Percentiles rank a stretch among this genome's conserved stretches.
These are phyloP conservation scores for Sporothrix protearum DNA, from an alignment of 2,329 filamentous ascomycete genomes.

Conservation along the genomic window DNA sequence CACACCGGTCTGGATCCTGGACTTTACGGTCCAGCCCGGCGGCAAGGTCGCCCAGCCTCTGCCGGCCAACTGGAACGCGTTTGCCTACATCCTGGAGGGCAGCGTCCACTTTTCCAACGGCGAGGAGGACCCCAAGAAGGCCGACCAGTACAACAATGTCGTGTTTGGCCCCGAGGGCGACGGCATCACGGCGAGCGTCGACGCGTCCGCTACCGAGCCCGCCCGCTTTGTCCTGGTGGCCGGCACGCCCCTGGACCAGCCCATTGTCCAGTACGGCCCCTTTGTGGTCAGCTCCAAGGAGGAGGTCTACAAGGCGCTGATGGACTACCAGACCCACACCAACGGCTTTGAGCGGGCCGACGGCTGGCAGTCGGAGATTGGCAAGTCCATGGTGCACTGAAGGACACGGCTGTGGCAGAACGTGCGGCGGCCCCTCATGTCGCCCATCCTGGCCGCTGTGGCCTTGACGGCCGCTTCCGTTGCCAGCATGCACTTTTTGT, in stretches of 20 bases:
- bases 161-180: slow-evolving; percentile 82
- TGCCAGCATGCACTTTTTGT: not conserved
- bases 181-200: slow-evolving; percentile 66
- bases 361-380: slow-evolving; percentile 83
- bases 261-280: slow-evolving; percentile 78
- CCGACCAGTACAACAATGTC: slow-evolving; percentile 78
- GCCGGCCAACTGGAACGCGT: slow-evolving; percentile 82
- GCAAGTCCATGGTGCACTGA: slow-evolving; percentile 62
- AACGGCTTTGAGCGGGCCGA: slow-evolving; percentile 79
- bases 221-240: slow-evolving; percentile 68
- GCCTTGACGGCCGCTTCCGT: not conserved
- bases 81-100: slow-evolving; percentile 80
- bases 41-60: slow-evolving; percentile 71
- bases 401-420: not conserved
- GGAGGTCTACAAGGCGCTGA: slow-evolving; percentile 71
- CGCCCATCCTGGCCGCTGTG: not conserved
- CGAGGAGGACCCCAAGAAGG: slow-evolving; percentile 40
- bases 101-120: slow-evolving; percentile 60
- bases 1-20: slow-evolving; percentile 94
- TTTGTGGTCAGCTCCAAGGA: slow-evolving; percentile 74
- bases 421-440: not conserved
- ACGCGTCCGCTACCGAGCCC: slow-evolving; percentile 57
- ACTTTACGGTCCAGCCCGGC: slow-evolving; percentile 75
- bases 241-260: slow-evolving; percentile 74
- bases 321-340: slow-evolving; percentile 66